Conservation (phyloP, 129 eudicot genomes). For the Flaveria brownii region DNA sequence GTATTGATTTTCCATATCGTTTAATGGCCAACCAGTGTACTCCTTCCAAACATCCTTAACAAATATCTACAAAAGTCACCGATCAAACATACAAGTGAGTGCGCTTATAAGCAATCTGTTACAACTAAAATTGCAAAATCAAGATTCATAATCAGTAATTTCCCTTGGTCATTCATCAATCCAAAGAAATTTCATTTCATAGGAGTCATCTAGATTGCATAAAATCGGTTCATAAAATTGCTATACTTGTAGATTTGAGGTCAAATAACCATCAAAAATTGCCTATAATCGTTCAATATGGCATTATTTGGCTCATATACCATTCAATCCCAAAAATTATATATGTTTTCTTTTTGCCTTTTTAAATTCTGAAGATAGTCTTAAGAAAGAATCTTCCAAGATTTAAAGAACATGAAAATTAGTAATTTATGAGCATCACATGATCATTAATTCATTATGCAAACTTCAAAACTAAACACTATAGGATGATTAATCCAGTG, state of each 20-base stretch:
- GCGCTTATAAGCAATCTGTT: not conserved
- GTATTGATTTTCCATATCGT: conserved; percentile 88
- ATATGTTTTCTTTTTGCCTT: not conserved
- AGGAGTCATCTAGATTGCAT: not conserved
- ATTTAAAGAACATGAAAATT: not conserved
- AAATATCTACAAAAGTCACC: conserved; percentile 47
- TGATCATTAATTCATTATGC: not conserved
- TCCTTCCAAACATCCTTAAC: conserved; percentile 97
- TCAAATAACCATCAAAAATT: not conserved
- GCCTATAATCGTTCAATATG: not conserved
- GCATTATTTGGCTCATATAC: not conserved
- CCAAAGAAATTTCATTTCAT: not conserved
- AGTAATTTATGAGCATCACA: not conserved
- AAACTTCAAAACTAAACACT: not conserved
- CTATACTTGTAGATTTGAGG: not conserved
- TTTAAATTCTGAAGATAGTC: not conserved
- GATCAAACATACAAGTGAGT: not conserved
- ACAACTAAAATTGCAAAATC: not conserved
- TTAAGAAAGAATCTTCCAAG: not conserved
- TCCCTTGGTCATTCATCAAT: not conserved
- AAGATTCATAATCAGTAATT: not conserved
- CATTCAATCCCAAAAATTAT: not conserved
- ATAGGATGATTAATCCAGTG: not conserved
- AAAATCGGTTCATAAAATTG: not conserved
- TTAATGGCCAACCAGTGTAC: conserved; percentile 88